Evolutionary conservation across 768 basidiomycete species (phyloP), one percentile per base, ranked within the genome.

Genomic region (Xerocomus potaroensis): DNA sequence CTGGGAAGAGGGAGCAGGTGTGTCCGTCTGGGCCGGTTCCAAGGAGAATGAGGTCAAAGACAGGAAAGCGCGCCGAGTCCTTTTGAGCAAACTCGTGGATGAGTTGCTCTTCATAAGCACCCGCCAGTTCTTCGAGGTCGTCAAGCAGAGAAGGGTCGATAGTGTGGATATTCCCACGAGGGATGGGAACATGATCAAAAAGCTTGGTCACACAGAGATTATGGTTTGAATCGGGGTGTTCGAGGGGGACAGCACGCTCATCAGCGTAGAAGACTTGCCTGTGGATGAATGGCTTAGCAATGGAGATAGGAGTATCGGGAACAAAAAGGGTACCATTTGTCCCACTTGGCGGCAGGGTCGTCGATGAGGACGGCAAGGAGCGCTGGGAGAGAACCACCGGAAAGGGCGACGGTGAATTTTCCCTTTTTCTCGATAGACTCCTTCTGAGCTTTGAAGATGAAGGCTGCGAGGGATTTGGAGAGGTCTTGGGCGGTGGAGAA

Each of bases 201-300:
- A 99, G 80, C 48, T 79, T 73, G 43, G 79, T 72, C 27, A 65
- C 71, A 73, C 87, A 91, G 41, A 90, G 79, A 14, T 66, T 59
- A 73, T 96, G 91, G 68, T 98, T 99, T 23, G 93, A 96, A 64
- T 98, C 95, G 29, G 81, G 75, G 68, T 95, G 76, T 72, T 96
- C 85, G 62, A 96, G 82, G 8, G 92, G 91, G 19, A 99, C 96
- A 51, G 83, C 81, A 44, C 96, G 88, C 70, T 99, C 96, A 68
- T 99, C 96, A 24, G 84, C 91, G 62, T 96, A 99, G 72, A 87
- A 99, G 59, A 98, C 83, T 54, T 97, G 93, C 96, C 95, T 98
- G 64, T 24, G 23, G 10, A 30, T 6, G 26, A 27, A n/a, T 8
- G n/a, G 32, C 5, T 56, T 39, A 55, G 49, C 11, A 6, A 5